Percentiles rank a stretch among this genome's conserved stretches.
Evolutionary conservation across 768 basidiomycete species (phyloP).

Genomic region (Amanita brunnescens): DNA sequence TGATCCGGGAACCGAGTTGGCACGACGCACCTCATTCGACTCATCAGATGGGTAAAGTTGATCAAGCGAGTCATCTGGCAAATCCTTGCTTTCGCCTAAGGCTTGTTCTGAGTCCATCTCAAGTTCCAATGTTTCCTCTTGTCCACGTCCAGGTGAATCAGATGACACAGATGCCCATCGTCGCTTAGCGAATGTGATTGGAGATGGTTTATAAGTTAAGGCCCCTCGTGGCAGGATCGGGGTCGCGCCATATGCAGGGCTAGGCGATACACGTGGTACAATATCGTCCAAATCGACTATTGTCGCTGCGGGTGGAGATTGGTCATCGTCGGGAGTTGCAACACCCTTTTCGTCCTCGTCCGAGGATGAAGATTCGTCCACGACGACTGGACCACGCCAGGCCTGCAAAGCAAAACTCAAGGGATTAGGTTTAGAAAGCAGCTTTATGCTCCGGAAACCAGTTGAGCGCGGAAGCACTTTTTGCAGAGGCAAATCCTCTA

Average conservation of each 20-base stretch:
- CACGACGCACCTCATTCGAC: background rate
- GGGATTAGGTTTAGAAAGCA: slow-evolving; percentile 54
- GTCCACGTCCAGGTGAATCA: slow-evolving; percentile 15
- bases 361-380: slow-evolving; percentile 32
- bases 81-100: background rate
- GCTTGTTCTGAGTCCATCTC: background rate
- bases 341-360: slow-evolving; percentile 43
- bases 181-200: slow-evolving; percentile 53
- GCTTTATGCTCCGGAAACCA: slow-evolving; percentile 35
- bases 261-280: slow-evolving; percentile 10
- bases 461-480: slow-evolving; percentile 34
- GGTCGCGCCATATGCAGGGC: slow-evolving; percentile 10
- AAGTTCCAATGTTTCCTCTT: background rate
- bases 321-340: slow-evolving; percentile 50
- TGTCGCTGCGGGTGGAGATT: slow-evolving; percentile 30
- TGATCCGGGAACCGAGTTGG: background rate
- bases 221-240: slow-evolving; percentile 27
- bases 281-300: slow-evolving; percentile 17
- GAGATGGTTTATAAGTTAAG: slow-evolving; percentile 51
- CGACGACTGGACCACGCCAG: slow-evolving; percentile 40
- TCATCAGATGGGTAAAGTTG: background rate
- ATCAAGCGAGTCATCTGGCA: background rate
- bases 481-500: slow-evolving; percentile 18
- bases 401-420: slow-evolving; percentile 49
- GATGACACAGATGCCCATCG: slow-evolving; percentile 42